Conservation (phyloP, 345 rosid genomes). For the Aegle marmelos region DNA sequence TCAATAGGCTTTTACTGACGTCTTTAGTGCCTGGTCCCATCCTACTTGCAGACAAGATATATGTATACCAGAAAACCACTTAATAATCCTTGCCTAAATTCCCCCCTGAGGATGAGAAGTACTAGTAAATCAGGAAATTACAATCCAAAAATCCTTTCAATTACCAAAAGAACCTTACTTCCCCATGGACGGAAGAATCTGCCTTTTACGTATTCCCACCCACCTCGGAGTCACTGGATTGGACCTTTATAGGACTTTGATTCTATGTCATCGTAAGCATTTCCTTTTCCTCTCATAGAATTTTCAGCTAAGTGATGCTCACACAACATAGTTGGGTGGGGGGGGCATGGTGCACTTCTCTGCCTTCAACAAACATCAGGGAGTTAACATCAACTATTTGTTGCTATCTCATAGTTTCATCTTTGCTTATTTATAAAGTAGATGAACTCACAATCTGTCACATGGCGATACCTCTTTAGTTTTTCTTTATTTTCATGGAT, state of each 20-base stretch:
- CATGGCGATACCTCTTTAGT: background rate
- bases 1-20: slow-evolving; percentile 42
- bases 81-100: slow-evolving; percentile 17
- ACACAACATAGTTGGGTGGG: background rate
- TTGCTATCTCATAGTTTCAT: background rate
- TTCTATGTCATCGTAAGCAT: background rate
- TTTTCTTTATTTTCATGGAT: background rate
- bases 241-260: slow-evolving; percentile 23
- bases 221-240: slow-evolving; percentile 21
- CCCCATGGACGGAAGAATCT: slow-evolving; percentile 23
- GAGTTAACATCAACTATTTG: background rate
- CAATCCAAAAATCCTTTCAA: background rate
- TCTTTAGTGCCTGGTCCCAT: slow-evolving; percentile 37
- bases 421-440: background rate
- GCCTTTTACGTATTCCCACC: slow-evolving; percentile 15
- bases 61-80: slow-evolving; percentile 27
- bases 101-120: slow-evolving; percentile 4
- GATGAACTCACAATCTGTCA: background rate
- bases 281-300: background rate
- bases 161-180: slow-evolving; percentile 20
- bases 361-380: background rate
- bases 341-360: background rate
- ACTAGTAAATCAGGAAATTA: slow-evolving; percentile 12
- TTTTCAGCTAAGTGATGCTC: background rate
- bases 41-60: slow-evolving; percentile 35